A percentile compares a stretch with the other conserved stretches of the same genome.
These are phyloP conservation scores for Populus tremula DNA, from an alignment of 345 rosid genomes.

Conservation along the genomic window DNA sequence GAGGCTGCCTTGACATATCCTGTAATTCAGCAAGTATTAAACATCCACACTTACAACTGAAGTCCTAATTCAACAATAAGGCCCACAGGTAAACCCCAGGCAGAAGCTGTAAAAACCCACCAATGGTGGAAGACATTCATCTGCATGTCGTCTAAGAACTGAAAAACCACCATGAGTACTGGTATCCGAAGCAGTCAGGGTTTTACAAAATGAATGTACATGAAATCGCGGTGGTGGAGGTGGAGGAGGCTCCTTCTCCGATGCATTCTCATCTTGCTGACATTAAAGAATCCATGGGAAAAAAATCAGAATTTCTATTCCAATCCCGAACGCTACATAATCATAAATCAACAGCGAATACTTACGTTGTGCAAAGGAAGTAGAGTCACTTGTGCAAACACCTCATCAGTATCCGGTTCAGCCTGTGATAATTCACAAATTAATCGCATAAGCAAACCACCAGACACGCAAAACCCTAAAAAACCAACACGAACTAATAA, in stretches of 20 bases:
- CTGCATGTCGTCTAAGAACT: conserved; percentile 58
- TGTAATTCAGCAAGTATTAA: conserved; percentile 12
- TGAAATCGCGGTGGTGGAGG: conserved; percentile 32
- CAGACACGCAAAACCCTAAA: not conserved
- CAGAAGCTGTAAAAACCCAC: conserved; percentile 25
- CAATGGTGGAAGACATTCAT: conserved; percentile 63
- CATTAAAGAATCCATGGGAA: not conserved
- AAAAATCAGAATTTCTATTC: not conserved
- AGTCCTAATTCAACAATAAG: not conserved
- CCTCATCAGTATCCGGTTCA: conserved; percentile 57
- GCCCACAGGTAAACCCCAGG: not conserved
- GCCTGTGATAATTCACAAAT: conserved; percentile 31
- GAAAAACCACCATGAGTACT: conserved; percentile 75
- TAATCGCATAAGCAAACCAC: not conserved
- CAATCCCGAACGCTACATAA: not conserved
- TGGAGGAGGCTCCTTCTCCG: conserved; percentile 29
- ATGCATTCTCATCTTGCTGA: conserved; percentile 39
- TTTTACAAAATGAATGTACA: conserved; percentile 51
- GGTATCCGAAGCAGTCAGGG: conserved; percentile 62
- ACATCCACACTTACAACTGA: not conserved
- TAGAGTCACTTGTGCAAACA: conserved; percentile 52
- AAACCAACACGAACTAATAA: not conserved
- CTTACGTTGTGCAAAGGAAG: conserved; percentile 39
- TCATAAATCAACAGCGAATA: not conserved
- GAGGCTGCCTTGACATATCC: conserved; percentile 68